Evolutionary conservation across 306 rosid species (phyloP).

Genomic region (Macrotyloma uniflorum): DNA sequence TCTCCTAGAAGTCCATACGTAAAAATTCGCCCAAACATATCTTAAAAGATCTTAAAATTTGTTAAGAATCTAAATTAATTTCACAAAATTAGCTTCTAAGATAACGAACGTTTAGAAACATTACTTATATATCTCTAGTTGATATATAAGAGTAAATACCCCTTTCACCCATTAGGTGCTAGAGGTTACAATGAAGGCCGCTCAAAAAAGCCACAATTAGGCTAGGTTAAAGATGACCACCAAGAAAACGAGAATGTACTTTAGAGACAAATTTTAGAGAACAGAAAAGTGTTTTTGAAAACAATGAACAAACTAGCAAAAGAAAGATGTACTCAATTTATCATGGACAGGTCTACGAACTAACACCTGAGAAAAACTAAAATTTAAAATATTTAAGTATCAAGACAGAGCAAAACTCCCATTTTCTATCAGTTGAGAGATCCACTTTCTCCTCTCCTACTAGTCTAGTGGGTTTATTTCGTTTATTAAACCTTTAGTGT

Average conservation of each 20-base stretch:
- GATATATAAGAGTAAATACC: background rate
- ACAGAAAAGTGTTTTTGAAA: background rate
- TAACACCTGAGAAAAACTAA: background rate
- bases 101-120: background rate
- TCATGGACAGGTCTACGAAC: background rate
- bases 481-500: background rate
- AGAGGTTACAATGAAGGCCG: background rate
- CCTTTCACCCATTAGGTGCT: background rate
- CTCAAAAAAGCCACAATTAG: background rate
- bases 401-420: background rate
- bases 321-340: conserved; percentile 2
- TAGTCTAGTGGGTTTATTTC: background rate
- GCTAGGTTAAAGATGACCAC: background rate
- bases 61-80: background rate
- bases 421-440: background rate
- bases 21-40: too few relatives aligned
- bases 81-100: background rate
- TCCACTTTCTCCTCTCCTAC: background rate
- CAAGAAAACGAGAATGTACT: background rate
- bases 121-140: background rate
- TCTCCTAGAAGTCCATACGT: too few relatives aligned
- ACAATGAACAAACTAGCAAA: background rate
- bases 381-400: background rate
- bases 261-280: background rate
- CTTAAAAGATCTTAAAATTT: background rate